Evolutionary conservation across 805 yeast species (phyloP).

Genomic region (Candida mattraensis): DNA sequence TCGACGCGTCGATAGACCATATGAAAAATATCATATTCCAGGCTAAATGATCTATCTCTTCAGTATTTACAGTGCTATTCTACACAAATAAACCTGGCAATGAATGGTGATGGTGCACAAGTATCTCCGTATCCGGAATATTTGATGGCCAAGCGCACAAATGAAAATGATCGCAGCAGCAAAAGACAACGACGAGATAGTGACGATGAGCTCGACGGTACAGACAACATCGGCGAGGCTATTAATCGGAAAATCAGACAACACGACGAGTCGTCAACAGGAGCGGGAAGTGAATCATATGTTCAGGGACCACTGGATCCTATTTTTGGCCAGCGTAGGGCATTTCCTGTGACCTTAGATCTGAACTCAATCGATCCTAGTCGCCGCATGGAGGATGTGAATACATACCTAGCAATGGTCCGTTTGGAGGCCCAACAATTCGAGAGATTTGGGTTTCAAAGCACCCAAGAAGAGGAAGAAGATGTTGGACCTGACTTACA

Average conservation of each 20-base stretch:
- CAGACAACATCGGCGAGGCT: slow-evolving; percentile 8
- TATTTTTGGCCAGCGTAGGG: slow-evolving; percentile 36
- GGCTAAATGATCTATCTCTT: too few relatives aligned
- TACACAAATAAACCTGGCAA: too few relatives aligned
- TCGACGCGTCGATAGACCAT: too few relatives aligned
- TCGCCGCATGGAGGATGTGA: slow-evolving; percentile 25
- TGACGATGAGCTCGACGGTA: slow-evolving; percentile 4
- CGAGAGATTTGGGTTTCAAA: slow-evolving; percentile 8
- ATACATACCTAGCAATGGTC: slow-evolving; percentile 35
- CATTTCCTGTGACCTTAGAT: slow-evolving; percentile 33
- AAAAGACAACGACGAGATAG: slow-evolving; percentile 5
- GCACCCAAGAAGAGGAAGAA: slow-evolving; percentile 7
- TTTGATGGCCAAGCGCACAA: slow-evolving; percentile 1
- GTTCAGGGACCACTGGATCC: slow-evolving; percentile 37
- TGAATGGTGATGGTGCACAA: too few relatives aligned
- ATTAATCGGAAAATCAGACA: slow-evolving; percentile 13
- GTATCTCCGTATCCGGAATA: slow-evolving; percentile 11
- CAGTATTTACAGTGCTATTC: too few relatives aligned
- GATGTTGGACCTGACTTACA: background rate
- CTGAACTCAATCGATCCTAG: slow-evolving; percentile 16
- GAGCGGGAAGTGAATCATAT: slow-evolving; percentile 7
- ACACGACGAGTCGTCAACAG: slow-evolving; percentile 5
- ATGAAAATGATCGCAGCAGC: background rate
- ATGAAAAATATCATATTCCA: too few relatives aligned
- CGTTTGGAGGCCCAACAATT: slow-evolving; percentile 31